A percentile compares a stretch with the other conserved stretches of the same genome.
These are phyloP conservation scores for Kokia cookei DNA, from an alignment of 441 rosid genomes.

Conservation along the genomic window DNA sequence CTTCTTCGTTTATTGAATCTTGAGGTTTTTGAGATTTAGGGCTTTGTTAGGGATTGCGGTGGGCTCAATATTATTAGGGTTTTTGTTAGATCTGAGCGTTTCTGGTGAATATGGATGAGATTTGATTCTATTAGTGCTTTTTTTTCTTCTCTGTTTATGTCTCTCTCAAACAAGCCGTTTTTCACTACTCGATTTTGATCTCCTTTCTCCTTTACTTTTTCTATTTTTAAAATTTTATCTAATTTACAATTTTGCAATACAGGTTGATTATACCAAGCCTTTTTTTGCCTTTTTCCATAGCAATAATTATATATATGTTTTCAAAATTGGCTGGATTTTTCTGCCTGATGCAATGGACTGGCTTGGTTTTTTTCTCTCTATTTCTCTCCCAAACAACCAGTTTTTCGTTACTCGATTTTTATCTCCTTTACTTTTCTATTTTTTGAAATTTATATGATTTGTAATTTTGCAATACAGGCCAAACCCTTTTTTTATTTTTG, in stretches of 20 bases:
- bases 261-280: too few species aligned
- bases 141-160: neutral
- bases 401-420: neutral
- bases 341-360: too few species aligned
- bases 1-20: neutral
- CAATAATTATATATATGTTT: too few species aligned
- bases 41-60: neutral
- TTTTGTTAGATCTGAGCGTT: slow-evolving; percentile 11
- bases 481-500: neutral
- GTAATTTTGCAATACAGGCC: neutral
- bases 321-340: too few species aligned
- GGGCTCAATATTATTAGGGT: neutral
- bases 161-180: slow-evolving; percentile 5
- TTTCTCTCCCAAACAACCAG: slow-evolving; percentile 1
- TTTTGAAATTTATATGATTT: neutral
- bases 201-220: neutral
- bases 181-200: neutral
- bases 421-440: neutral
- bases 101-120: neutral
- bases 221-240: neutral
- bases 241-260: neutral
- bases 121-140: neutral
- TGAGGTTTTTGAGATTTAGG: neutral
- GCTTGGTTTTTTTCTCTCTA: too few species aligned
- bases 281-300: too few species aligned